Evolutionary conservation across 805 yeast genomes (phyloP).

Genomic region (Metschnikowia anglica): DNA sequence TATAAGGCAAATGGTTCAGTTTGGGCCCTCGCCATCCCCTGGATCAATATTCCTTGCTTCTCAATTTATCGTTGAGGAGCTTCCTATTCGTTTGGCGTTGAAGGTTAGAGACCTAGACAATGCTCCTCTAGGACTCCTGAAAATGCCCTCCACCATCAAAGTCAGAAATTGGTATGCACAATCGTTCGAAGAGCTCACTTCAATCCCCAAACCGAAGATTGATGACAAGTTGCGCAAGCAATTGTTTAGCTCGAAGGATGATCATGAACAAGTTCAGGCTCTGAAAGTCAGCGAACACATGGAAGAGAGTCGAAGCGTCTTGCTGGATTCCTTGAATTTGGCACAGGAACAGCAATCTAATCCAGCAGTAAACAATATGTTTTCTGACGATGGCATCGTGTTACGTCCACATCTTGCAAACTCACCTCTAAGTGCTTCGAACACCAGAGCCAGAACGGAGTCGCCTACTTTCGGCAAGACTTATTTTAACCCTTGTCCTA

Average conservation of each 20-base stretch:
- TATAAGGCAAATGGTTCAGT: slow-evolving; percentile 85
- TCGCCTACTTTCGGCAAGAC: slow-evolving; percentile 45
- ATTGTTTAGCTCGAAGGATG: slow-evolving; percentile 22
- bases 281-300: slow-evolving; percentile 9
- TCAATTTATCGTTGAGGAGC: slow-evolving; percentile 79
- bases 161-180: slow-evolving; percentile 91
- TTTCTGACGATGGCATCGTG: slow-evolving; percentile 54
- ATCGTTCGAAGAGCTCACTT: slow-evolving; percentile 79
- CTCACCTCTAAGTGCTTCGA: slow-evolving; percentile 12
- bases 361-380: slow-evolving; percentile 41
- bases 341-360: slow-evolving; percentile 31
- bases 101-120: slow-evolving; percentile 81
- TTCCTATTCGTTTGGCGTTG: slow-evolving; percentile 83
- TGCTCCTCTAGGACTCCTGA: slow-evolving; percentile 70
- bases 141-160: slow-evolving; percentile 70
- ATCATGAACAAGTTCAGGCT: slow-evolving; percentile 1
- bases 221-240: slow-evolving; percentile 41
- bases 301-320: slow-evolving; percentile 1
- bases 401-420: slow-evolving; percentile 26
- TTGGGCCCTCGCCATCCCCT: slow-evolving; percentile 76
- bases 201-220: slow-evolving; percentile 57
- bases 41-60: slow-evolving; percentile 82
- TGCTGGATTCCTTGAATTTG: slow-evolving; percentile 24
- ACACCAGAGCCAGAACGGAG: slow-evolving; percentile 12
- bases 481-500: slow-evolving; percentile 55